Percentiles rank a stretch among this genome's conserved stretches.
These are phyloP conservation scores for Lachnellula occidentalis DNA, from an alignment of 2,329 filamentous ascomycete species.

Conservation along the genomic window DNA sequence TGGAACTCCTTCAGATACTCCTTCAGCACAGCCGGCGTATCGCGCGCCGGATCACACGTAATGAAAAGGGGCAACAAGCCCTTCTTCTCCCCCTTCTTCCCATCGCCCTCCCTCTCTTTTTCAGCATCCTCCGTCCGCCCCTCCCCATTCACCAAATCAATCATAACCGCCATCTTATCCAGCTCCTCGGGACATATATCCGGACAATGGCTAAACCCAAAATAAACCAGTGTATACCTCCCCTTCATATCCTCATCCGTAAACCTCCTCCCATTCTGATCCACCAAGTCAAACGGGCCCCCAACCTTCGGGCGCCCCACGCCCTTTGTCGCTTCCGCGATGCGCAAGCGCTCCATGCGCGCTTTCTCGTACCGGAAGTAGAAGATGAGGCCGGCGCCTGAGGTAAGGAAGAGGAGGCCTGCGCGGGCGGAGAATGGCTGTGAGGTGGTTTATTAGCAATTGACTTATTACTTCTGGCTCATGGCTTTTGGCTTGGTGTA, in stretches of 20 bases:
- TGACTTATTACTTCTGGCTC: too few species aligned
- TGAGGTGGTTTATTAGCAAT: background rate
- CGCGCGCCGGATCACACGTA: conserved; percentile 88
- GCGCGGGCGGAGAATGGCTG: conserved; percentile 93
- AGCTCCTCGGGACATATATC: conserved; percentile 99
- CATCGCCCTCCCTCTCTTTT: conserved; percentile 43
- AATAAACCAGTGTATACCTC: conserved; percentile 86
- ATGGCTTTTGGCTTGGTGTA: background rate
- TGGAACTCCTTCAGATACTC: conserved; percentile 90
- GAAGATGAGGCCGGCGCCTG: conserved; percentile 71
- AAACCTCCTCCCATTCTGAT: conserved; percentile 75
- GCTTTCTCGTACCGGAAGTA: conserved; percentile 95
- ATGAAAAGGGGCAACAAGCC: conserved; percentile 62
- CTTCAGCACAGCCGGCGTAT: conserved; percentile 79
- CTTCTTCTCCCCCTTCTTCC: background rate
- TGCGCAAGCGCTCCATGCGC: conserved; percentile 79
- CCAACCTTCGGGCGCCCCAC: conserved; percentile 91
- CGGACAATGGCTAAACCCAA: conserved; percentile 96
- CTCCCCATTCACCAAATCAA: conserved; percentile 59
- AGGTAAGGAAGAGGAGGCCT: conserved; percentile 75
- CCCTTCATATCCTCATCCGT: conserved; percentile 79
- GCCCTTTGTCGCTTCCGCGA: conserved; percentile 89
- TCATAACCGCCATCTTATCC: conserved; percentile 98
- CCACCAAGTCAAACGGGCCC: conserved; percentile 74
- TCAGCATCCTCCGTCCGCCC: too few species aligned